Base-by-base conservation (phyloP, 192 early-diverging fungal genomes). In the Backusella macrospora region DNA sequence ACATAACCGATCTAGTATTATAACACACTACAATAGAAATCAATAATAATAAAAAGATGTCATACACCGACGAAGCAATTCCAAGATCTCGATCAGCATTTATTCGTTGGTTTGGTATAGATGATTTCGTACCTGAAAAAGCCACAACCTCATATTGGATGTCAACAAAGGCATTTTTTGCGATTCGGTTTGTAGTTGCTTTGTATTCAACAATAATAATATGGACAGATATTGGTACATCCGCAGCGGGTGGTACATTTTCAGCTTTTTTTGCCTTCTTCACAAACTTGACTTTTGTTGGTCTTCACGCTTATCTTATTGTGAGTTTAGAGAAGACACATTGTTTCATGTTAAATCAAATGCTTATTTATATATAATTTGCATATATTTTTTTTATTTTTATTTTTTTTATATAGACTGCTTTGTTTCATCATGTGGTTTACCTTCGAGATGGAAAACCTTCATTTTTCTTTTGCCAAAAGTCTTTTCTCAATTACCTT, bases 121-220 rank as follows among this genome's bases (percentile, higher is more conserved):
- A 80, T 62, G 70, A 76, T 37, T 80, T 80, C 44, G 66, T 71
- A 21, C 78, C 78, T 29, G 78, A 80, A 46, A 23, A 68, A 42
- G 78, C 78, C 16, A 68, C 76, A 29, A 80, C 78, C 1, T 80
- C 78, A 3, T 29, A 80, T 55, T 80, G 69, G 46, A 55, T 80
- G 9, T 72, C 74, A 7, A 34, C 66, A 23, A 65, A 49, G 43
- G 68, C 69, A 39, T 65, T 80, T 26, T 63, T 76, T n/a, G 14
- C 38, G 3, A 75, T 75, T 62, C 65, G 73, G 10, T 15, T 75
- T 23, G 18, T 67, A n/a, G 21, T 69, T 43, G 7, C 40, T 26
- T 43, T 75, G n/a, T 75, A 68, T 49, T 44, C 67, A 14, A 75
- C 73, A 7, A 70, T 75, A 29, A 34, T 75, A 18, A 62, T 75